Evolutionary conservation across 768 basidiomycete genomes (phyloP), one percentile per base, ranked within the genome.

Genomic region (Pleurotus salmoneostramineus): DNA sequence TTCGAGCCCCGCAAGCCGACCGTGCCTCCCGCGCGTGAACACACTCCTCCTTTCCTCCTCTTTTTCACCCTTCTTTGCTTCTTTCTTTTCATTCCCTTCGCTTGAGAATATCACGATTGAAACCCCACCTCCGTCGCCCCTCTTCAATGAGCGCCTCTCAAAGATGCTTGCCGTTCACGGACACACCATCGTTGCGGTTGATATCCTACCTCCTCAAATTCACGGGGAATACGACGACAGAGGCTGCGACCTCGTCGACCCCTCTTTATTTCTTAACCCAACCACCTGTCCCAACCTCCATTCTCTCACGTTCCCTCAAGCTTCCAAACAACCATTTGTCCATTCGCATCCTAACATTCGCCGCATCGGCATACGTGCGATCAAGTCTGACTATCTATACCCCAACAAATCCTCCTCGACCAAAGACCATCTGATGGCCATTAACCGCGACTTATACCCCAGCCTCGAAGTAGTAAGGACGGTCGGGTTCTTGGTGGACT

Each of bases 401-500:
- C 77, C 78, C 31, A 73, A 75, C 62, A 75, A 75, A 54, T 61
- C 70, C 27, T 67, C 72, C 32, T 58, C 57, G 36, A 67, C 72
- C 33, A 77, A 70, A 57, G 65, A 65, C 34, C 80, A 81, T 63
- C 69, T 82, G 27, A 65, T 72, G 61, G 73, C 77, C 12, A 73
- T 81, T 62, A 77, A 68, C 50, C 65, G 69, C 43, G 69, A 68
- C 40, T 69, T 72, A 54, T 81, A 77, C 62, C 81, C 82, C 17
- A 69, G 64, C 50, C 68, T 83, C 32, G 77, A 81, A 64, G 65
- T 74, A 35, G 71, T 82, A 31, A 74, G 78, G 58, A 81, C 77
- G 17, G 71, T 80, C 11, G 78, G 75, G 2, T 80, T 77, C 63
- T 64, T 80, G 44, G 78, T 78, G 15, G 80, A 79, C 21, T 72